Percentiles rank a stretch among this genome's conserved stretches.
phyloP scores from a whole-genome alignment of 139 green algal species.

The Microglena sp. region DNA sequence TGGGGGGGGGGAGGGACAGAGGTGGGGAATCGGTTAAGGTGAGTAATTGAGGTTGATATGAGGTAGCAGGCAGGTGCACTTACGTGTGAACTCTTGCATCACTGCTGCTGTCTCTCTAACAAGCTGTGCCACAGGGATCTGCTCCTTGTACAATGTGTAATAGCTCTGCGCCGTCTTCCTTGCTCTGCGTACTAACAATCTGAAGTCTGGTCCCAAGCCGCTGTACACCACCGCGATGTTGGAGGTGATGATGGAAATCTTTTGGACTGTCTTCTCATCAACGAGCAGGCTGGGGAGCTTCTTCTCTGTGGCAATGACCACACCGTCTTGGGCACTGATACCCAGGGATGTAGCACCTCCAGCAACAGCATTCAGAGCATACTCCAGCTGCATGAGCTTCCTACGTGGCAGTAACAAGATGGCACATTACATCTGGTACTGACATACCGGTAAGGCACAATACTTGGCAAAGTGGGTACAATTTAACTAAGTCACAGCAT shows the following conservation, averaged over 20 bases:
- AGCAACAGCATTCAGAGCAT: slow-evolving; percentile 91
- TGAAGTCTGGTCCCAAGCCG: slow-evolving; percentile 96
- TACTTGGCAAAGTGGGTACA: too few species aligned
- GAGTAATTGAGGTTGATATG: too few species aligned
- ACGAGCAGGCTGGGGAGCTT: slow-evolving; percentile 88
- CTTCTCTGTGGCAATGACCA: slow-evolving; percentile 99
- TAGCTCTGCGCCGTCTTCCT: slow-evolving; percentile 85
- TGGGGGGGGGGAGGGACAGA: too few species aligned
- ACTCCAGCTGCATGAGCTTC: slow-evolving; percentile 98
- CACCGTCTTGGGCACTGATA: slow-evolving; percentile 92
- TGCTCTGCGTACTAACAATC: slow-evolving; percentile 88
- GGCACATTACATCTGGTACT: too few species aligned
- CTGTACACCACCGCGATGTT: slow-evolving; percentile 91
- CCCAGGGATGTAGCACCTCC: slow-evolving; percentile 89
- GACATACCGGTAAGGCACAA: too few species aligned
- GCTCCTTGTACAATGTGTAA: slow-evolving; percentile 88
- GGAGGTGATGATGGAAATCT: slow-evolving; percentile 81
- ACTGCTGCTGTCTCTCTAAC: slow-evolving; percentile 91
- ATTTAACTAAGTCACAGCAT: too few species aligned
- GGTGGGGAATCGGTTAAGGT: too few species aligned
- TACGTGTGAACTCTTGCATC: slow-evolving; percentile 99
- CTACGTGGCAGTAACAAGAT: too few species aligned
- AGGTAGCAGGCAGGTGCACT: too few species aligned
- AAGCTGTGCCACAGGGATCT: slow-evolving; percentile 94
- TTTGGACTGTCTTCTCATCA: slow-evolving; percentile 83